Evolutionary conservation across 75 land plant species (phyloP).

Genomic region (Adiantum capillusveneris): DNA sequence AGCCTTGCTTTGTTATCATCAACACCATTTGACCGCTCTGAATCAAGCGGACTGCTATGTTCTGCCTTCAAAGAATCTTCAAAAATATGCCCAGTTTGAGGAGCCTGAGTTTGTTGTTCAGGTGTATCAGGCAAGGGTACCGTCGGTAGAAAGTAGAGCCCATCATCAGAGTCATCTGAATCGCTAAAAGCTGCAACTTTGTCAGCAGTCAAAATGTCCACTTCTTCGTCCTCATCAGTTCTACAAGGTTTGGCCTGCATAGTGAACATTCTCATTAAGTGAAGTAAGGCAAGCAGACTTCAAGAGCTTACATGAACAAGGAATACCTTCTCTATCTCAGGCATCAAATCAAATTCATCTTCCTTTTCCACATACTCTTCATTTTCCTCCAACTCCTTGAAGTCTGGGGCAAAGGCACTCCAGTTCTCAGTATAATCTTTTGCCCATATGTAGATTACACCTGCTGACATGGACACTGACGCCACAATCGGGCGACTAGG

Average conservation of each 20-base stretch:
- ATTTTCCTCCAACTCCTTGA: conserved; percentile 94
- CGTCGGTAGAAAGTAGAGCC: conserved; percentile 75
- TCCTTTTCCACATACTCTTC: conserved; percentile 95
- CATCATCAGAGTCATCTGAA: conserved; percentile 82
- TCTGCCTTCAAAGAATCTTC: conserved; percentile 39
- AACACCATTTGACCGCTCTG: conserved; percentile 51
- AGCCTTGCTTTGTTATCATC: conserved; percentile 48
- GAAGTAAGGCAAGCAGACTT: conserved; percentile 3
- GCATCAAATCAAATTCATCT: conserved; percentile 90
- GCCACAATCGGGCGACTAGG: conserved; percentile 76
- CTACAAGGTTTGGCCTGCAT: conserved; percentile 61
- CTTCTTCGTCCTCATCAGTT: conserved; percentile 80
- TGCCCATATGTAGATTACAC: conserved; percentile 88
- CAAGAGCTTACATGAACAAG: neutral
- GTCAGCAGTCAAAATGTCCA: conserved; percentile 73
- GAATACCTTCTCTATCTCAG: conserved; percentile 86
- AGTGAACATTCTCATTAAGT: no score
- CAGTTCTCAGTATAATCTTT: conserved; percentile 97
- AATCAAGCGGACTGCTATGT: conserved; percentile 47
- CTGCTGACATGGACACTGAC: conserved; percentile 73
- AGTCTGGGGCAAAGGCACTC: conserved; percentile 99
- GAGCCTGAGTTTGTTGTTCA: conserved; percentile 46
- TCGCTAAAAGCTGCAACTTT: conserved; percentile 80
- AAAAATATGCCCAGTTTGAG: conserved; percentile 8
- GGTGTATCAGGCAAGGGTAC: conserved; percentile 70